These are phyloP conservation scores for Fusarium pseudonygamai DNA, from an alignment of 2,329 filamentous ascomycete species.

Conservation along the genomic window DNA sequence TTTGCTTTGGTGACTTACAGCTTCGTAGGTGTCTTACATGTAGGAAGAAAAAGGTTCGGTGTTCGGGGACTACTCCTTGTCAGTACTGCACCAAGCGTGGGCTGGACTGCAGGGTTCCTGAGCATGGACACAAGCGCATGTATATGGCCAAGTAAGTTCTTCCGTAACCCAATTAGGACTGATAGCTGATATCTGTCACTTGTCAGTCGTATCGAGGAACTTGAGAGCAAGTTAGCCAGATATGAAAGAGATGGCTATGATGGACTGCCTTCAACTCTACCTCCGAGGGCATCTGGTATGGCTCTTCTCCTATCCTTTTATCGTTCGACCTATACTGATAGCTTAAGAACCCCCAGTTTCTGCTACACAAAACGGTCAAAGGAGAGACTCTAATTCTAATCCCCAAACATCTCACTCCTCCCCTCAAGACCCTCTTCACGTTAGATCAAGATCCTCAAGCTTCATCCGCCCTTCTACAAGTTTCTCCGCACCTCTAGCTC, in stretches of 20 bases:
- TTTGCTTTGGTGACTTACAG: background rate
- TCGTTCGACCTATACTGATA: constrained; percentile 2
- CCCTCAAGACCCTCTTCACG: constrained; percentile 30
- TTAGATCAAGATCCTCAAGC: constrained; percentile 34
- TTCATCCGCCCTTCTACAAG: constrained; percentile 40
- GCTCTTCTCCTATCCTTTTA: accelerated
- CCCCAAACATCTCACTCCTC: constrained; percentile 30
- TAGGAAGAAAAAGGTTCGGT: constrained; percentile 43
- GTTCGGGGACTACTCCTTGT: constrained; percentile 41
- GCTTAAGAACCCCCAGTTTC: constrained; percentile 4
- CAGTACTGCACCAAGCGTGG: constrained; percentile 42
- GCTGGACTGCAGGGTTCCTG: constrained; percentile 39
- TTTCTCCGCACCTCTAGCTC: constrained; percentile 33
- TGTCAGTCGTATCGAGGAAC: constrained; percentile 39
- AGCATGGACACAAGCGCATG: constrained; percentile 43
- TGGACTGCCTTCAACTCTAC: constrained; percentile 8
- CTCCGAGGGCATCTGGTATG: constrained; percentile 28
- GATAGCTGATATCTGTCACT: background rate
- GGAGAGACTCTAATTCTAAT: constrained; percentile 14
- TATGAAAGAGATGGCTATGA: constrained; percentile 38
- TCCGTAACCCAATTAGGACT: background rate
- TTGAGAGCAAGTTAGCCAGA: constrained; percentile 39
- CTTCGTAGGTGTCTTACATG: constrained; percentile 38
- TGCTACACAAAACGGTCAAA: background rate
- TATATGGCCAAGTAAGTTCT: constrained; percentile 41